Percentiles rank a stretch among this genome's conserved stretches.
Conservation (phyloP, 768 basidiomycete species). For the Artomyces pyxidatus region DNA sequence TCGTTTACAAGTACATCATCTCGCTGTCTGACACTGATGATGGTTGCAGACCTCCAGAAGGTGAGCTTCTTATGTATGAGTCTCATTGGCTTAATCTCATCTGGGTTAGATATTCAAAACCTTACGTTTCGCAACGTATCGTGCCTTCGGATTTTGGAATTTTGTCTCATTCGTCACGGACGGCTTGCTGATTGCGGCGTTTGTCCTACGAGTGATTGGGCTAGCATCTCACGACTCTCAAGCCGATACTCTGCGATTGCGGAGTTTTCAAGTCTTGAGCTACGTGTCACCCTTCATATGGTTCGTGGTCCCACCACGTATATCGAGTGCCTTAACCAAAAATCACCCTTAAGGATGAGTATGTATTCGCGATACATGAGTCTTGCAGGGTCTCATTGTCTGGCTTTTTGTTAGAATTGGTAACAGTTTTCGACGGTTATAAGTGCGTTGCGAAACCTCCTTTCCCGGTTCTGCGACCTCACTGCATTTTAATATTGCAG, state of each 20-base stretch:
- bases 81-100: too few relatives aligned
- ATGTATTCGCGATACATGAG: conserved; percentile 21
- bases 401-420: conserved; percentile 41
- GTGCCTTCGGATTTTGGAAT: conserved; percentile 80
- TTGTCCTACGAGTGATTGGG: conserved; percentile 61
- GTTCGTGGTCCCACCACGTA: conserved; percentile 32
- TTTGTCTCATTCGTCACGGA: conserved; percentile 66
- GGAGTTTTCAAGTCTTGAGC: conserved; percentile 84
- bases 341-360: conserved; percentile 65
- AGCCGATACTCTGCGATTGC: conserved; percentile 36
- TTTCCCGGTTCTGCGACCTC: background rate
- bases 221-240: conserved; percentile 29
- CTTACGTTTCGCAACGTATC: conserved; percentile 67
- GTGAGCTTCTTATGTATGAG: too few relatives aligned
- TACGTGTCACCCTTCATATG: conserved; percentile 86
- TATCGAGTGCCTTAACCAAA: background rate
- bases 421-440: conserved; percentile 76
- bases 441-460: conserved; percentile 42
- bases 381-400: background rate
- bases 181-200: conserved; percentile 62
- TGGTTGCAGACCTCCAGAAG: too few relatives aligned
- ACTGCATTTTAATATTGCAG: conserved; percentile 25
- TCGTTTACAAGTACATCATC: too few relatives aligned
- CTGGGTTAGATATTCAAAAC: conserved; percentile 70
- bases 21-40: too few relatives aligned